Base-by-base conservation (phyloP, 805 yeast genomes). In the Yueomyces sp. region DNA sequence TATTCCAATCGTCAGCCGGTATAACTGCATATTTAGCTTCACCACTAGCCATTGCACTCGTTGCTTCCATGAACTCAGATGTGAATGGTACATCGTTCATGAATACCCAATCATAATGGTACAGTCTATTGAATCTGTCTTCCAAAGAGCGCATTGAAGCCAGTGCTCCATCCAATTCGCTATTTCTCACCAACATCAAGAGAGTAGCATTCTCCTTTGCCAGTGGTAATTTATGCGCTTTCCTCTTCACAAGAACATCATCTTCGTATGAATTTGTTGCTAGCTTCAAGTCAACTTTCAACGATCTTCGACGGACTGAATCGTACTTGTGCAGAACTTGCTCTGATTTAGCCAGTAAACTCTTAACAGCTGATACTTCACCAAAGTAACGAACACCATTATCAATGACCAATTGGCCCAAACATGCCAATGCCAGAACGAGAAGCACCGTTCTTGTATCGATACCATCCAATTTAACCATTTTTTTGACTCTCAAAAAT, bases 151-250 rank as follows among this genome's bases (percentile, higher is more conserved):
- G 69, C 75, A 87, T 86, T 19, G 94, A 76, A 39, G 63, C 57
- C 39, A 87, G 61, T 0, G 92, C 95, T 1, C 81, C 87, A 8
- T 71, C 68, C 7, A 87, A 61, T 59, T 87, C 96, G 63, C 72
- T 68, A 58, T 87, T 87, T 45, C 96, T 68, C 36, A 85, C 94
- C 28, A 88, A 73, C 95, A 90, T 87, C 44, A 88, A 72, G 28
- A 88, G 59, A 0, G 94, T 81, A 3, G 96, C 96, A 59, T 86
- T 87, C 54, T 55, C 57, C 33, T 51, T 51, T 9, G 37, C 19
- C 5, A 9, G 5, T 6, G 33, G 9, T 9, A 30, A 30, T 30
- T 26, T 26, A 1, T 34, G 26, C n/a, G 6, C 1, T 4, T 44
- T 37, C 3, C 34, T n/a, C n/a, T 12, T 12, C 26, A 5, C 26